Evolutionary conservation across 1,284 basidiomycete species (phyloP).

Genomic region (Phylloboletellus chloephorus): DNA sequence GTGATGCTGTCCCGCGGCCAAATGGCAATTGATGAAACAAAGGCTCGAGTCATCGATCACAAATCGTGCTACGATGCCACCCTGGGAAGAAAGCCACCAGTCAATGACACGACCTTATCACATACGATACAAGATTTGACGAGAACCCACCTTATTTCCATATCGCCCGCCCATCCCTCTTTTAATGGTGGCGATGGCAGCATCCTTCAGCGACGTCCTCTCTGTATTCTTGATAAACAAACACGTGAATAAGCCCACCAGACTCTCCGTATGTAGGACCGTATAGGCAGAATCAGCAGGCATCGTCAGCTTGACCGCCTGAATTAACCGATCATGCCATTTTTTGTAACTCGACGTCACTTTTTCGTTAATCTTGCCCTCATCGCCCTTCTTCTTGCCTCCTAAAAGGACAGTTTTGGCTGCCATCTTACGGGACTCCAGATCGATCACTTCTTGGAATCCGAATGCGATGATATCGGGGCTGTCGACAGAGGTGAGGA

Average conservation of each 20-base stretch:
- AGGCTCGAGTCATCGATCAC: constrained; percentile 88
- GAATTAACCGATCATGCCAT: constrained; percentile 81
- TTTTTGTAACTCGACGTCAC: constrained; percentile 80
- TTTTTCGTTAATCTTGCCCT: constrained; percentile 68
- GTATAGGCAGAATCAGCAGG: constrained; percentile 67
- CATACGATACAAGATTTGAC: neutral
- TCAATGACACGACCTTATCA: constrained; percentile 1
- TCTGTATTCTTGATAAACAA: constrained; percentile 77
- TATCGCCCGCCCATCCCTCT: constrained; percentile 89
- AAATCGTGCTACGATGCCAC: constrained; percentile 87
- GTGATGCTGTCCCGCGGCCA: constrained; percentile 89
- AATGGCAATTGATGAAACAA: constrained; percentile 94
- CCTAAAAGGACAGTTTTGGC: constrained; percentile 85
- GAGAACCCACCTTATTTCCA: constrained; percentile 79
- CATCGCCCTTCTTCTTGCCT: constrained; percentile 58
- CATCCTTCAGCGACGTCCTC: constrained; percentile 57
- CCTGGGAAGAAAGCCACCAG: constrained; percentile 40
- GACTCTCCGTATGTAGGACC: constrained; percentile 79
- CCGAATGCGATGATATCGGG: constrained; percentile 93
- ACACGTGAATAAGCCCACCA: constrained; percentile 88
- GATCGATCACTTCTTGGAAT: constrained; percentile 93
- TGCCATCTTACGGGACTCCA: constrained; percentile 86
- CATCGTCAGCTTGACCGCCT: constrained; percentile 67
- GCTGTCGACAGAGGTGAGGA: constrained; percentile 60
- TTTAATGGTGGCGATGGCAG: constrained; percentile 78